Conservation (phyloP, 2,329 filamentous ascomycete genomes). For the Talaromyces marneffei region DNA sequence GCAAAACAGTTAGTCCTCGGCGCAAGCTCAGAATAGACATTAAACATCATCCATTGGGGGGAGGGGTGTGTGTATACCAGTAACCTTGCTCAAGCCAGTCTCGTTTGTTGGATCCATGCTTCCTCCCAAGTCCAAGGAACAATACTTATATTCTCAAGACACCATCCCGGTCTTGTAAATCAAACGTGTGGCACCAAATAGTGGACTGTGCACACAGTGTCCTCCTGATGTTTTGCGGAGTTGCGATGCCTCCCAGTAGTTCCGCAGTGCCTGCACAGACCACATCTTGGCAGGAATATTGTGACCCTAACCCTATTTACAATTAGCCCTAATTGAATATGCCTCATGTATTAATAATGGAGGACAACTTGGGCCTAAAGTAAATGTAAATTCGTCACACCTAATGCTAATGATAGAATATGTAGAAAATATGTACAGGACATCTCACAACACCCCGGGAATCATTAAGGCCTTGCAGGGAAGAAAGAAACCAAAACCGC, state of each 20-base stretch:
- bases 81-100: slow-evolving; percentile 66
- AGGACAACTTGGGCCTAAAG: background rate
- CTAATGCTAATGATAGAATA: background rate
- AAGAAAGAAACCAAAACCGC: background rate
- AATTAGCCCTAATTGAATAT: background rate
- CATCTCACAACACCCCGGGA: background rate
- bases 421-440: background rate
- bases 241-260: background rate
- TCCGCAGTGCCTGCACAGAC: slow-evolving; percentile 13
- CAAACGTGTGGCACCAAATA: background rate
- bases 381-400: background rate
- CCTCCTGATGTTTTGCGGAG: background rate
- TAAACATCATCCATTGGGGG: background rate
- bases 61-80: slow-evolving; percentile 46
- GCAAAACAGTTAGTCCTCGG: background rate
- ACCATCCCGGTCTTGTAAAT: slow-evolving; percentile 25
- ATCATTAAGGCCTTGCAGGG: background rate
- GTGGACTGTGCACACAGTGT: background rate
- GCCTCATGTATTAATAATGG: background rate
- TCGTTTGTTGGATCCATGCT: slow-evolving; percentile 38
- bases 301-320: background rate
- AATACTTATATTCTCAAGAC: slow-evolving; percentile 14
- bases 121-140: slow-evolving; percentile 13
- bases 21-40: slow-evolving; percentile 15
- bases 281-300: slow-evolving; percentile 12